Percentiles rank a stretch among this genome's conserved stretches.
These are phyloP conservation scores for Diaporthe citriasiana DNA, from an alignment of 2,329 filamentous ascomycete species.

Conservation along the genomic window DNA sequence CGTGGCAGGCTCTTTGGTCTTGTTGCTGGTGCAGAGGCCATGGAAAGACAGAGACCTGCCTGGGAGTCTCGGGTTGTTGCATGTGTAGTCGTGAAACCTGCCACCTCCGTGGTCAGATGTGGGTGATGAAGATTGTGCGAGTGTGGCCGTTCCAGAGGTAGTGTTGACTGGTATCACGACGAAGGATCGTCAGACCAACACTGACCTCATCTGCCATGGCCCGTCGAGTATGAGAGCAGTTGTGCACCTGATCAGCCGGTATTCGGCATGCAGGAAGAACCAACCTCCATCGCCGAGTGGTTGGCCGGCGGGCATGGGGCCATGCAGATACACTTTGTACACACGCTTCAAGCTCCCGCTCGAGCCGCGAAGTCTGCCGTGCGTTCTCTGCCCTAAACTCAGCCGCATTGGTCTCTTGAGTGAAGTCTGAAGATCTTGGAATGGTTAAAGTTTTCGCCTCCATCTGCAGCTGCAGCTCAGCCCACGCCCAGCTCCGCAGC, in stretches of 20 bases:
- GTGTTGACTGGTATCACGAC: neutral
- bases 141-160: constrained; percentile 4
- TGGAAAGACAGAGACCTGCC: neutral
- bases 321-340: neutral
- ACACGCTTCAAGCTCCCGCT: constrained; percentile 22
- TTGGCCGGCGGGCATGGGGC: neutral
- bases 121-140: constrained; percentile 6
- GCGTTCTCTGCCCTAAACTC: constrained; percentile 25
- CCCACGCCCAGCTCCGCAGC: neutral
- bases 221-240: too few relatives aligned
- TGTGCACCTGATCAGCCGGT: constrained; percentile 13
- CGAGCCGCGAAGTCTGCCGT: constrained; percentile 23
- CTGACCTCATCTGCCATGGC: neutral
- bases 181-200: neutral
- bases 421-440: constrained; percentile 14
- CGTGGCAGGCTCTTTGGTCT: constrained; percentile 2
- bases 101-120: constrained; percentile 1
- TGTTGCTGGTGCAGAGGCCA: neutral
- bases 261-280: neutral
- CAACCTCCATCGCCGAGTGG: neutral
- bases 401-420: constrained; percentile 28
- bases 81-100: constrained; percentile 23
- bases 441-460: neutral
- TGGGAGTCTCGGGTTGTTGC: neutral
- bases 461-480: neutral